phyloP scores from a whole-genome alignment of 371 early-diverging fungal genomes.

The Blakeslea trispora region DNA sequence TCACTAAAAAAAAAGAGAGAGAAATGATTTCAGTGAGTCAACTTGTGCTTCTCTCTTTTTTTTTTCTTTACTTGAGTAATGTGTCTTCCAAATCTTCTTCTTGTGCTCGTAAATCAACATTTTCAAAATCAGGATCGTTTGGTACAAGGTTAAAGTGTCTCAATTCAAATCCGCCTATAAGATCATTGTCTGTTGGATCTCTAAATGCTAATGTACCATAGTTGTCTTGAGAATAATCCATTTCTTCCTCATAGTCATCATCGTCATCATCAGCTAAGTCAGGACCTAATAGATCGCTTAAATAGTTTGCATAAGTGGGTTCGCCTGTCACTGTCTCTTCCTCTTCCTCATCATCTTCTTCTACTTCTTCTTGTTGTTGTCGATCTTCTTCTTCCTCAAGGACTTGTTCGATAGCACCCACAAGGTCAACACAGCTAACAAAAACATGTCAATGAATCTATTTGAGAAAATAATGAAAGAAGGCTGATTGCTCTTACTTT shows the following conservation, averaged over 20 bases:
- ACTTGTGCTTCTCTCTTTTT: no score
- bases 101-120: constrained; percentile 20
- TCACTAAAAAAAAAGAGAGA: constrained; percentile 16
- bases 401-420: constrained; percentile 1
- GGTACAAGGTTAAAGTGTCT: constrained; percentile 26
- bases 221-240: constrained; percentile 14
- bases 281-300: constrained; percentile 28
- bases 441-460: not conserved
- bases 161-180: constrained; percentile 31
- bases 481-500: constrained; percentile 14
- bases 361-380: constrained; percentile 2
- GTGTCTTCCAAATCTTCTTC: constrained; percentile 22
- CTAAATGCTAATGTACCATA: constrained; percentile 26
- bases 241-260: constrained; percentile 23
- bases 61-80: constrained; percentile 19
- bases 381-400: not conserved
- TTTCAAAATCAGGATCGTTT: constrained; percentile 16
- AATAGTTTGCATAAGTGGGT: constrained; percentile 19
- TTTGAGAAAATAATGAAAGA: not conserved
- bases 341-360: constrained; percentile 8
- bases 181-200: constrained; percentile 24
- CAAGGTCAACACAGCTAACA: constrained; percentile 11
- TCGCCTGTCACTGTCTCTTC: constrained; percentile 20
- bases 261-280: constrained; percentile 34
- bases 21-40: not conserved